Evolutionary conservation across 768 basidiomycete genomes (phyloP).

Genomic region (Suillus hirtellus): DNA sequence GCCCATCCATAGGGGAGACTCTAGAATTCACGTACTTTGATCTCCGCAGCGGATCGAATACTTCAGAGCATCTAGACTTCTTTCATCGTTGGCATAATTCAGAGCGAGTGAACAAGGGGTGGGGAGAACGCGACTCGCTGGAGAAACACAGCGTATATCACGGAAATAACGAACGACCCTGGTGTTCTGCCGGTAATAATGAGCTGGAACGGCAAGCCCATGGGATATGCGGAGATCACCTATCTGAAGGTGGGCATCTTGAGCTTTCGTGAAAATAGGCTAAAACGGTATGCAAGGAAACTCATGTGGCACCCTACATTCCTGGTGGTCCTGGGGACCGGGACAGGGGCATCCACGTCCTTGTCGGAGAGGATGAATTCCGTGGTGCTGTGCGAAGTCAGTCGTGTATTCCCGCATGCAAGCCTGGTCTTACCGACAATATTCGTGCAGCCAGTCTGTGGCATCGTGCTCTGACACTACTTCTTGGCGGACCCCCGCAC

Average conservation of each 20-base stretch:
- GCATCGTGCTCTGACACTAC: conserved; percentile 39
- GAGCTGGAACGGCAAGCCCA: conserved; percentile 45
- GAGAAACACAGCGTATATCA: conserved; percentile 45
- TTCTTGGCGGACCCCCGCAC: conserved; percentile 46
- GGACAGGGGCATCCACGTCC: conserved; percentile 43
- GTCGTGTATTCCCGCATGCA: conserved; percentile 17
- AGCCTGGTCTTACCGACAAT: background rate
- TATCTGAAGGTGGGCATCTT: conserved; percentile 45
- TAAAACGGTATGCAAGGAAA: conserved; percentile 17
- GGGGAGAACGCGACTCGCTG: conserved; percentile 46
- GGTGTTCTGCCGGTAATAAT: conserved; percentile 42
- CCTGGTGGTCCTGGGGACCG: conserved; percentile 30
- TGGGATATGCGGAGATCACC: conserved; percentile 47
- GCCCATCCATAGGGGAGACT: conserved; percentile 34
- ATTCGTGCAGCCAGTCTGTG: conserved; percentile 17
- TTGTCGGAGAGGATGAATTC: conserved; percentile 49
- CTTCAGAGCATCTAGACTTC: conserved; percentile 38
- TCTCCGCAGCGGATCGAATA: conserved; percentile 16
- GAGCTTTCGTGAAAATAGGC: background rate
- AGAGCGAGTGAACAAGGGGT: conserved; percentile 44
- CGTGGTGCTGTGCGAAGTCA: conserved; percentile 42
- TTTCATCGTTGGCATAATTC: conserved; percentile 53
- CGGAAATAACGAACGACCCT: conserved; percentile 36
- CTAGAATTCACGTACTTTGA: conserved; percentile 33
- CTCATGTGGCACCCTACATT: conserved; percentile 27